phyloP scores from a whole-genome alignment of 495 filamentous ascomycete species.

The Aspergillus nidulans region DNA sequence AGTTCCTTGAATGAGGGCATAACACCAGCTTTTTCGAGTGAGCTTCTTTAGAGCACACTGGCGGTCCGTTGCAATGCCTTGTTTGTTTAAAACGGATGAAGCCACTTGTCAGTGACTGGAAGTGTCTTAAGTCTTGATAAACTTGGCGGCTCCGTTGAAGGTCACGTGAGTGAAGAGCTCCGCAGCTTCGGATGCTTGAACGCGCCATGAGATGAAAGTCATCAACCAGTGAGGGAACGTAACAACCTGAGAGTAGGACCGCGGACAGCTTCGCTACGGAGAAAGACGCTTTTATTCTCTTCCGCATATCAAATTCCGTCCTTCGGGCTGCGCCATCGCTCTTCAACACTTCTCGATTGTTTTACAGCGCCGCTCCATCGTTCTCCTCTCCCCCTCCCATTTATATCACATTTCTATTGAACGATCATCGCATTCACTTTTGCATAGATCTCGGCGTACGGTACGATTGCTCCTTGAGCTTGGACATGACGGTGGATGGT shows the following conservation, averaged over 20 bases:
- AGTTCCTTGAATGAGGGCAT: no score
- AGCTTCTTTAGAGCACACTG: no score
- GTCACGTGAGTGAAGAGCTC: slow-evolving; percentile 26
- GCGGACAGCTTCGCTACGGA: not conserved
- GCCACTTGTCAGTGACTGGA: no score
- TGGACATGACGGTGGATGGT: slow-evolving; percentile 43
- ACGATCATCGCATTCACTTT: not conserved
- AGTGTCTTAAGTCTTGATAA: not conserved
- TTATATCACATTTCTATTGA: not conserved
- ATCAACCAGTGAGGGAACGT: slow-evolving; percentile 6
- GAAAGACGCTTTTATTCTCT: not conserved
- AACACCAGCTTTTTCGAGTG: no score
- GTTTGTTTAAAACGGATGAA: no score
- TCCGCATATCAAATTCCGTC: not conserved
- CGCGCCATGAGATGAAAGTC: slow-evolving; percentile 16
- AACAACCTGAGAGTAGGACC: not conserved
- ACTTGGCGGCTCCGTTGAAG: not conserved
- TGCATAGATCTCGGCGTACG: not conserved
- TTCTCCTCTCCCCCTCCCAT: not conserved
- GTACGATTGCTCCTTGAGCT: slow-evolving; percentile 17
- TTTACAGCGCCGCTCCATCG: not conserved
- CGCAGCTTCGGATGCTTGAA: slow-evolving; percentile 20
- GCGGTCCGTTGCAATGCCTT: no score
- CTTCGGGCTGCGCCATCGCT: not conserved
- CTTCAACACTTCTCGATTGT: not conserved